Evolutionary conservation across 345 rosid species (phyloP), one percentile per base, ranked within the genome.

Genomic region (Citrus cavaleriei): DNA sequence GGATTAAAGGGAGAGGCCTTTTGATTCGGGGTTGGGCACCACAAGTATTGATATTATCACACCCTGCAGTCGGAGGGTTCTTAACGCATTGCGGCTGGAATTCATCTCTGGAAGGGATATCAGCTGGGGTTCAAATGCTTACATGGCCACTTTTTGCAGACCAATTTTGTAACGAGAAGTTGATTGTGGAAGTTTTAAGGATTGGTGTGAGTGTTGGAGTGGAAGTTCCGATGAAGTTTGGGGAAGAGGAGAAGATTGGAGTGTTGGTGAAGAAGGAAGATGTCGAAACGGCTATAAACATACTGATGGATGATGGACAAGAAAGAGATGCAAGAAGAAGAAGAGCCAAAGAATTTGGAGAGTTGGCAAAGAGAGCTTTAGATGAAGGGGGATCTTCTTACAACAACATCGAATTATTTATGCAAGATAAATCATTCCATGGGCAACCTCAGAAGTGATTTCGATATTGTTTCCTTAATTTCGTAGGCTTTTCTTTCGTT

Each of bases 71-170:
- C 32, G 81, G 83, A 12, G 83, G 76, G 10, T 83, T 83, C 73
- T 61, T 83, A 10, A 83, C 83, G 0, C 83, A 83, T 3, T 83
- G 85, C n/a, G 83, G 83, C 40, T 83, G 67, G 65, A 35, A 49
- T 49, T 49, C 55, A 49, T 49, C 5, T 49, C 66, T 83, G 0
- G 80, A 83, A n/a, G 83, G 81, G 2, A 49, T 83, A 10, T 80
- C 76, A 0, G 42, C 66, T 0, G 81, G 83, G 3, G 1, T 77
- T 9, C 81, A 83, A 7, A 4, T 83, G 59, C 40, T 83, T 0
- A 83, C 83, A 4, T 83, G 83, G 83, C 86, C 55, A 49, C 19
- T 49, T 2, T 77, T 80, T 62, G 81, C n/a, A 1, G 83, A 49
- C 72, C 86, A 83, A 3, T 83, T 83, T 37, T 77, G 64, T n/a